Evolutionary conservation across 768 basidiomycete genomes (phyloP).

Genomic region (Lactarius hatsudake): DNA sequence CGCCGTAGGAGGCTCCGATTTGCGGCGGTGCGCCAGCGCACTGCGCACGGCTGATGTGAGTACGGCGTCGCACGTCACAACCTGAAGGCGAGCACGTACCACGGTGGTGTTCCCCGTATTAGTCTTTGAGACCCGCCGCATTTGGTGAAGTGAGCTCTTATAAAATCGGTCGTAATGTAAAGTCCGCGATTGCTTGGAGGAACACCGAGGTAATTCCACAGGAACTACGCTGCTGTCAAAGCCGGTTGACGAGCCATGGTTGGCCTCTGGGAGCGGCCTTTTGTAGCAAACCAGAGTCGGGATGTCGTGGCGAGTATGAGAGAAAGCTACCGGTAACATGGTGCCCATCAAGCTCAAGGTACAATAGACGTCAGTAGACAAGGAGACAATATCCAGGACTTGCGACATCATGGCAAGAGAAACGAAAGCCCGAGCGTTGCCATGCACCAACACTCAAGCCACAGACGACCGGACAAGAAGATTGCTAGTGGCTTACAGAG

Average conservation of each 20-base stretch:
- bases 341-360: neutral
- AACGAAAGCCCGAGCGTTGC: neutral
- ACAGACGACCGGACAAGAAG: neutral
- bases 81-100: neutral
- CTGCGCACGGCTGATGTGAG: neutral
- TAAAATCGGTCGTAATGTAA: neutral
- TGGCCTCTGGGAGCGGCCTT: neutral
- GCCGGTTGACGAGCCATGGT: slow-evolving; percentile 1
- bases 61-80: too few relatives aligned
- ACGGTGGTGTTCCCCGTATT: neutral
- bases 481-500: neutral
- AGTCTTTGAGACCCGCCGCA: neutral
- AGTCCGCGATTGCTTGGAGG: neutral
- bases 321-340: neutral
- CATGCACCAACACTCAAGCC: neutral
- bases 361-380: slow-evolving; percentile 1
- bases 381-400: neutral
- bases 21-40: slow-evolving; percentile 5
- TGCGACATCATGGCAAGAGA: neutral
- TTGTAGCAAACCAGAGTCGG: slow-evolving; percentile 10
- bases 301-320: neutral
- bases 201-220: neutral
- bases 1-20: neutral
- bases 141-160: neutral
- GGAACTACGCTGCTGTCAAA: slow-evolving; percentile 2